These are phyloP conservation scores for Phytophthora megakarya DNA, from an alignment of 352 stramenopile genomes.

Conservation along the genomic window DNA sequence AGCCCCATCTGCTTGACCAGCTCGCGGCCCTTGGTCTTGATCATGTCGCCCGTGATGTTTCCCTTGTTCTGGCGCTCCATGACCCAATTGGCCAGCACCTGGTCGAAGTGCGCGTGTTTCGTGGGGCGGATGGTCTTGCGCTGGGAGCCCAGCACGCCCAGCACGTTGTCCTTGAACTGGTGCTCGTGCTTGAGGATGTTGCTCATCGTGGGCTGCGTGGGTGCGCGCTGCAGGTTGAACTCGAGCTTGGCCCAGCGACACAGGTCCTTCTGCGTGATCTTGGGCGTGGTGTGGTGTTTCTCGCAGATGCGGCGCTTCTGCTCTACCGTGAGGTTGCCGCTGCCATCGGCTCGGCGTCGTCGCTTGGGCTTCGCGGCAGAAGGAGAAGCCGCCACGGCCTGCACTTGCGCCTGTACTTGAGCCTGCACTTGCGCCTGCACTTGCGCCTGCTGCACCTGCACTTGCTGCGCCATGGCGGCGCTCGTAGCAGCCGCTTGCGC, in stretches of 20 bases:
- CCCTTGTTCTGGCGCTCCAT: constrained; percentile 89
- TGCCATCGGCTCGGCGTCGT: constrained; percentile 59
- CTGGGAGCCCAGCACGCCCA: constrained; percentile 73
- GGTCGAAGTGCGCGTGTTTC: constrained; percentile 79
- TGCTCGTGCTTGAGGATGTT: constrained; percentile 91
- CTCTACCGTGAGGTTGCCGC: constrained; percentile 85
- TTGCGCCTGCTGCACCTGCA: constrained; percentile 31
- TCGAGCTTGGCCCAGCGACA: constrained; percentile 90
- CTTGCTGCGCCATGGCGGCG: constrained; percentile 36
- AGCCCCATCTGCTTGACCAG: constrained; percentile 85
- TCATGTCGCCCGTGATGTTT: constrained; percentile 90
- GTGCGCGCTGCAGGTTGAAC: constrained; percentile 84
- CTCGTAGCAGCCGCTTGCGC: constrained; percentile 23
- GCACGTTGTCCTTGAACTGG: constrained; percentile 84
- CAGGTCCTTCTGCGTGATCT: constrained; percentile 90
- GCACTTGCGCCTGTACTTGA: constrained; percentile 11
- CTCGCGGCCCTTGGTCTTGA: constrained; percentile 85
- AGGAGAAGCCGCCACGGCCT: neutral
- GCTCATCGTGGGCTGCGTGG: constrained; percentile 80
- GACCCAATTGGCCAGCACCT: constrained; percentile 89
- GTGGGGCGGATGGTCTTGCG: constrained; percentile 87
- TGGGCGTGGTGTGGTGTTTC: constrained; percentile 84
- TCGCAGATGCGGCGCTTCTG: constrained; percentile 90
- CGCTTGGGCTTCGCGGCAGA: constrained; percentile 25
- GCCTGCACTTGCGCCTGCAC: constrained; percentile 28